Evolutionary conservation across 805 yeast genomes (phyloP).

Genomic region (Cyberlindnera mrakii): DNA sequence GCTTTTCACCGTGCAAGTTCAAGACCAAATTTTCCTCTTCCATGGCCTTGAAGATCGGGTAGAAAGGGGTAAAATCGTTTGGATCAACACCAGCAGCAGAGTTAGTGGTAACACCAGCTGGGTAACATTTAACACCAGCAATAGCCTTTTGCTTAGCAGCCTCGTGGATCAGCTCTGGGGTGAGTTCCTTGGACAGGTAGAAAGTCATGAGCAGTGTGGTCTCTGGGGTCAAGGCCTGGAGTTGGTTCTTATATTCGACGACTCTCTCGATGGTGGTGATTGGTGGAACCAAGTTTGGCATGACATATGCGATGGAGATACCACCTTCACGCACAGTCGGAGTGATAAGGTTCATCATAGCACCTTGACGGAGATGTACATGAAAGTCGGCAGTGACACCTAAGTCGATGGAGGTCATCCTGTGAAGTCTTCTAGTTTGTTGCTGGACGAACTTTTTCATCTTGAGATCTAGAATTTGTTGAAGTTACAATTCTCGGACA

Average conservation of each 20-base stretch:
- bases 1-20: conserved; percentile 95
- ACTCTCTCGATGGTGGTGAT: conserved; percentile 72
- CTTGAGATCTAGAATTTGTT: background rate
- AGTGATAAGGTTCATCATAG: conserved; percentile 85
- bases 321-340: conserved; percentile 93
- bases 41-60: conserved; percentile 87
- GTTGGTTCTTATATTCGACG: conserved; percentile 54
- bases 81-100: conserved; percentile 89
- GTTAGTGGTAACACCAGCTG: conserved; percentile 99
- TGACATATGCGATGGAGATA: conserved; percentile 80
- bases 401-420: conserved; percentile 28
- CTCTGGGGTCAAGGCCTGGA: conserved; percentile 64
- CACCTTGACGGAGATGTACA: conserved; percentile 91
- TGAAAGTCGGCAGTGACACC: conserved; percentile 89
- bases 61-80: conserved; percentile 81
- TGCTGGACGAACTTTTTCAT: background rate
- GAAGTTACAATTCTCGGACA: too few species aligned
- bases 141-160: conserved; percentile 70
- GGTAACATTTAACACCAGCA: conserved; percentile 92
- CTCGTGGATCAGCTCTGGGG: conserved; percentile 77
- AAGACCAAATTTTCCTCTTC: conserved; percentile 70
- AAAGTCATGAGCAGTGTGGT: conserved; percentile 91
- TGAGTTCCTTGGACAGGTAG: conserved; percentile 69
- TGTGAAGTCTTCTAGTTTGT: background rate
- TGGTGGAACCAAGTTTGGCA: conserved; percentile 97